Evolutionary conservation across 1,284 basidiomycete species (phyloP), one percentile per base, ranked within the genome.

Genomic region (Somion occarium): DNA sequence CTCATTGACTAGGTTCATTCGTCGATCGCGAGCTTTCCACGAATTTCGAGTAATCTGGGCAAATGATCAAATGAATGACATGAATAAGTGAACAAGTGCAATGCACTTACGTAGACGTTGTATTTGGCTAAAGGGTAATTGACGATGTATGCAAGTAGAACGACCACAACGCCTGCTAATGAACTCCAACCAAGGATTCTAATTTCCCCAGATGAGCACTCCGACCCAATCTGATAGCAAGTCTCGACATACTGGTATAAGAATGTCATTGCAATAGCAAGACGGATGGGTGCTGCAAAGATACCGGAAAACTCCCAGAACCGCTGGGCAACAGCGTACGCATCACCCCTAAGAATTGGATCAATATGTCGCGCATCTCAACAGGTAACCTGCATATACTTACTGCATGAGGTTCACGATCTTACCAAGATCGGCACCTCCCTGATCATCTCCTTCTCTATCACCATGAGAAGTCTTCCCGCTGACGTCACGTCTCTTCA

Each of bases 181-280:
- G 88, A 82, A 41, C 88, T 88, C 87, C 88, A 91, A 5, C 91
- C 91, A 38, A 93, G 75, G 24, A 93, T 73, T 47, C 88, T 91
- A 54, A 18, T 25, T n/a, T n/a, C n/a, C n/a, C n/a, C n/a, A n/a
- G n/a, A n/a, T n/a, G n/a, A n/a, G n/a, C n/a, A n/a, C n/a, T n/a
- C n/a, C n/a, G n/a, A n/a, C n/a, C n/a, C n/a, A n/a, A n/a, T n/a
- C n/a, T n/a, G n/a, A n/a, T n/a, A n/a, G 19, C 15, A 46, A 43
- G 38, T 11, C 38, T 27, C 26, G 15, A 68, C 80, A 59, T 56
- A 88, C 88, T 79, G 74, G 65, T 92, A 90, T 2, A 93, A 73
- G 68, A 90, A 91, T 5, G 80, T 63, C 24, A 87, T 67, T 1
- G 90, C 88, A 46, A 93, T 86, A 15, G 75, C 70, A 27, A 93